Evolutionary conservation across 1,139 yeast genomes (phyloP).

Genomic region (Saccharomycopsis crataegensis): DNA sequence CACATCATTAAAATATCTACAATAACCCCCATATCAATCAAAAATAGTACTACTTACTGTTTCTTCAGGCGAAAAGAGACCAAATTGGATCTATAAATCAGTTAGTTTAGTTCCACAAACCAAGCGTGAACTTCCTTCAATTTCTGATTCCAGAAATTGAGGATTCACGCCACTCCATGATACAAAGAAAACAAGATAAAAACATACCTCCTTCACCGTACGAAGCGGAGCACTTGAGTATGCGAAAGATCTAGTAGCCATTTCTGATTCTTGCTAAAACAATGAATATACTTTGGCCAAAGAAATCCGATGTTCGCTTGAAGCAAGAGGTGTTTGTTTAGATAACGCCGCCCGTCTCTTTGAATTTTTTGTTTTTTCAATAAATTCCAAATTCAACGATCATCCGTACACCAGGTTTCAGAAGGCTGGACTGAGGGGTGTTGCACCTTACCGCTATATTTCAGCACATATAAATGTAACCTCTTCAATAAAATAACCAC

Average conservation of each 20-base stretch:
- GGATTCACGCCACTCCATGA: not conserved
- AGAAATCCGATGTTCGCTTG: constrained; percentile 9
- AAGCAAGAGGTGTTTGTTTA: not conserved
- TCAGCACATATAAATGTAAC: not conserved
- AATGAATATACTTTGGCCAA: not conserved
- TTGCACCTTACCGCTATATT: not conserved
- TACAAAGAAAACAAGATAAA: not conserved
- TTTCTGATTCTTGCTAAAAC: constrained; percentile 1
- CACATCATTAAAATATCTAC: not conserved
- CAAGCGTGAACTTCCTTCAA: no score
- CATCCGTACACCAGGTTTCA: not conserved
- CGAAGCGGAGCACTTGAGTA: constrained; percentile 97
- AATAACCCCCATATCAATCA: constrained; percentile 1
- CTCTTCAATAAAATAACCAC: not conserved
- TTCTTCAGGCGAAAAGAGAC: constrained; percentile 96
- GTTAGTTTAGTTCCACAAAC: no score
- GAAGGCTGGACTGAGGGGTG: not conserved
- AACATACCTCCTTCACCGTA: constrained; percentile 81
- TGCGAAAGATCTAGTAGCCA: constrained; percentile 43
- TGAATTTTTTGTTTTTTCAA: not conserved
- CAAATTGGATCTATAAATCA: constrained; percentile 68
- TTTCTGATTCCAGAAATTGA: not conserved
- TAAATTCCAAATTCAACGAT: not conserved
- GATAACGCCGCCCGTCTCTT: not conserved
- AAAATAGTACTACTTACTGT: constrained; percentile 36